These are phyloP conservation scores for Tricholomella constricta DNA, from an alignment of 768 basidiomycete species.

Conservation along the genomic window DNA sequence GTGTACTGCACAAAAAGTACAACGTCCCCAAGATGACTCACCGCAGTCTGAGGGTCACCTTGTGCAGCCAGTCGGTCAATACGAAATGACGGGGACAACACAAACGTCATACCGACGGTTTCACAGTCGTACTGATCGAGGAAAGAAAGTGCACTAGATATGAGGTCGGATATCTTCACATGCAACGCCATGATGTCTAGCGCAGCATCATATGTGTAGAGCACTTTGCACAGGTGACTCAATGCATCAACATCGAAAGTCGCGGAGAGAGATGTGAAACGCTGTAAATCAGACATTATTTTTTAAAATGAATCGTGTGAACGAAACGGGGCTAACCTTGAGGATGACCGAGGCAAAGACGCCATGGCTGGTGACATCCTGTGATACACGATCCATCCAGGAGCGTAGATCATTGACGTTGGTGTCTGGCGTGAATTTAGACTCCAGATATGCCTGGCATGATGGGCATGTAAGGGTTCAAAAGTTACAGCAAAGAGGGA, in stretches of 20 bases:
- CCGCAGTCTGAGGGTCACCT: slow-evolving; percentile 86
- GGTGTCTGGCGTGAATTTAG: slow-evolving; percentile 56
- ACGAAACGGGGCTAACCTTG: slow-evolving; percentile 45
- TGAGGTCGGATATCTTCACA: slow-evolving; percentile 60
- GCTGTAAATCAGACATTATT: slow-evolving; percentile 39
- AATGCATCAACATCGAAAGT: slow-evolving; percentile 67
- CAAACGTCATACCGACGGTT: slow-evolving; percentile 62
- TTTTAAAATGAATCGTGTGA: too few species aligned
- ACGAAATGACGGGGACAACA: background rate
- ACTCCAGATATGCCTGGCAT: slow-evolving; percentile 56
- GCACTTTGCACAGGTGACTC: slow-evolving; percentile 67
- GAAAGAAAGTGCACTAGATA: slow-evolving; percentile 61
- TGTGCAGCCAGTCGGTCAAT: background rate
- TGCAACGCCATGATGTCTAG: slow-evolving; percentile 75
- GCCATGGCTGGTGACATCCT: slow-evolving; percentile 58
- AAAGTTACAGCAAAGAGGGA: background rate
- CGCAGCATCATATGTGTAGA: slow-evolving; percentile 58
- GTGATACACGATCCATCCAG: slow-evolving; percentile 51
- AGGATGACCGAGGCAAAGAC: slow-evolving; percentile 56
- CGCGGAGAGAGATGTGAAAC: slow-evolving; percentile 53
- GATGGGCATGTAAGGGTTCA: slow-evolving; percentile 1
- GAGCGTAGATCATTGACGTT: slow-evolving; percentile 34
- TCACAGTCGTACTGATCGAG: slow-evolving; percentile 79
- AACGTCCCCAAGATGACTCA: slow-evolving; percentile 77
- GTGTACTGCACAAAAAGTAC: slow-evolving; percentile 73